Base-by-base conservation (phyloP, 1,284 basidiomycete genomes). In the Sanghuangporus weigelae region DNA sequence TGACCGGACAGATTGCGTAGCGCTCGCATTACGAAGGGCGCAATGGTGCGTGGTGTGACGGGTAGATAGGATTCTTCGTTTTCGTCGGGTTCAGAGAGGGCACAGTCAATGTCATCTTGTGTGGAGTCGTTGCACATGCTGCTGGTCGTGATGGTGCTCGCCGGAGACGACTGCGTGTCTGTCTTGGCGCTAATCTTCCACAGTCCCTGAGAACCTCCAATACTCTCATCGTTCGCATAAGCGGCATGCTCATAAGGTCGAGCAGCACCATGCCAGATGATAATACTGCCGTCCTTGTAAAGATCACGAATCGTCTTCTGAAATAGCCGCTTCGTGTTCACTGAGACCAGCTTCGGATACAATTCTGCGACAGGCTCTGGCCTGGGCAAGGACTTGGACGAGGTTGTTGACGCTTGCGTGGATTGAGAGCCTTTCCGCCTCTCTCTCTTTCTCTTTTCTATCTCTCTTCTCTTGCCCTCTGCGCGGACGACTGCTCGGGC, bases 41-140 rank as follows among this genome's bases (percentile, higher is more conserved):
- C 78, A 38, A 91, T 73, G 53, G 83, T 79, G 1, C 69, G 70
- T 0, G 85, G 73, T 8, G 82, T 85, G 19, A 90, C 76, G 2
- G 87, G 77, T 12, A 89, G 69, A 67, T 90, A 92, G 0, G 83
- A 78, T 68, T 89, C 86, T 67, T 91, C 88, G 51, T 78, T 72
- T 0, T 73, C 64, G 8, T 73, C 73, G 0, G 87, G 83, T 63
- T 90, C 89, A n/a, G 88, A 88, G 51, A 86, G 71, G 53, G 79
- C 76, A 12, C 74, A 79, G 14, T 75, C 76, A 2, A 76, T 75
- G 21, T 79, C 73, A n/a, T 72, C 66, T 39, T 57, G 64, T 7
- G 60, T 57, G 38, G 59, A 44, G 16, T 46, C n/a, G 12, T 46
- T 46, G 7, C 7, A 46, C 60, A 63, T 21, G n/a, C 62, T 38